phyloP scores from a whole-genome alignment of 371 early-diverging fungal species.

The Mucor mucedo region DNA sequence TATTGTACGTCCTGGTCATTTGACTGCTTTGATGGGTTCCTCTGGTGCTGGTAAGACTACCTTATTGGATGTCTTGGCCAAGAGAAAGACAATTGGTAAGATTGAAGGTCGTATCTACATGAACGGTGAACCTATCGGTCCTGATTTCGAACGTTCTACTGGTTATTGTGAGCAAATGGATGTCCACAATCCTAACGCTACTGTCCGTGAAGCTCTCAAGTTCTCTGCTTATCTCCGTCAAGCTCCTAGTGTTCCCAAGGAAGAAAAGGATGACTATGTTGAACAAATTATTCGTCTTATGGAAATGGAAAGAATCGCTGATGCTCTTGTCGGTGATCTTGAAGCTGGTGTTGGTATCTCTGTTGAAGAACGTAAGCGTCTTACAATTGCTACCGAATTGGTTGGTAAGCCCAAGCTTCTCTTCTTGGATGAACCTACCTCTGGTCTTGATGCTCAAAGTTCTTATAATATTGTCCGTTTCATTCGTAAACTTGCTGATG shows the following conservation, averaged over 20 bases:
- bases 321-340: conserved; percentile 65
- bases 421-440: conserved; percentile 89
- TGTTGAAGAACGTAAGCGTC: conserved; percentile 69
- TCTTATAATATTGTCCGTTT: conserved; percentile 78
- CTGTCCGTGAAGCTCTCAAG: conserved; percentile 73
- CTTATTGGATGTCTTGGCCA: conserved; percentile 81
- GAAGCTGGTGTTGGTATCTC: conserved; percentile 67
- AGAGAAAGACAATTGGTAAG: conserved; percentile 80
- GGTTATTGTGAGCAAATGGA: conserved; percentile 88
- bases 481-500: conserved; percentile 73
- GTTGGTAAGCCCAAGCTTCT: conserved; percentile 79
- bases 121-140: conserved; percentile 59
- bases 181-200: conserved; percentile 69
- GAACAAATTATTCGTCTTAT: conserved; percentile 72
- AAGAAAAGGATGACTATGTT: conserved; percentile 70
- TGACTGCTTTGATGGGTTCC: conserved; percentile 86
- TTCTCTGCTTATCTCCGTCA: conserved; percentile 72
- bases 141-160: conserved; percentile 73
- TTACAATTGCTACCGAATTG: conserved; percentile 74
- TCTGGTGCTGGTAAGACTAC: conserved; percentile 93
- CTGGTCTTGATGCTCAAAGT: conserved; percentile 73
- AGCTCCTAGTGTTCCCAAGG: conserved; percentile 60
- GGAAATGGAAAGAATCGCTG: conserved; percentile 67
- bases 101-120: conserved; percentile 75
- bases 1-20: conserved; percentile 62